Evolutionary conservation across 768 basidiomycete genomes (phyloP), one percentile per base, ranked within the genome.

Genomic region (Pholiota microspora): DNA sequence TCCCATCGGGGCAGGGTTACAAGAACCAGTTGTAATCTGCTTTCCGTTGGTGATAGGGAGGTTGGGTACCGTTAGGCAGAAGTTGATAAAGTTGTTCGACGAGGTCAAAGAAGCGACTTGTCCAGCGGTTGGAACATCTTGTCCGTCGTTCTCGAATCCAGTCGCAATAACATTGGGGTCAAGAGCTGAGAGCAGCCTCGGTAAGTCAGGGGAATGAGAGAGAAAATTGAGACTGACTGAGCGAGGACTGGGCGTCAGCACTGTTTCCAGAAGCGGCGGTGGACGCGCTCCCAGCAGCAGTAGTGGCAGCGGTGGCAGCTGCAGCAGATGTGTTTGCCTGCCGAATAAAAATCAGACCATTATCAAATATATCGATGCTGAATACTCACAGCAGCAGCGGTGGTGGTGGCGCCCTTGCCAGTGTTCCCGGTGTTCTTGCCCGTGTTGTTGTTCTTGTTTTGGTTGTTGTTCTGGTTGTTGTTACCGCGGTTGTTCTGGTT

Each of bases 31-130:
- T n/a, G 67, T 63, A 53, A 80, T 74, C 62, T 79, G 82, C 58
- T 75, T 64, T 31, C 83, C 84, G 67, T 85, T 72, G 45, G 83
- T 84, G 62, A 85, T 71, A 12, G 79, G 77, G 36, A 77, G 68
- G 54, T 77, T 68, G 50, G 77, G 72, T 4, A 72, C 69, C n/a
- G 74, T 77, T 51, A 73, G 64, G 62, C 81, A 85, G 63, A 78
- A 78, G 73, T 82, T 81, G 72, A 82, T 80, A 65, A 82, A 87
- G 73, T 86, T 86, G 71, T 87, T 84, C 23, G 69, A 71, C 23
- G 80, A 81, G 1, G 81, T 81, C 45, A 78, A 65, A 2, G 80
- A 83, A 8, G 79, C 73, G 55, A 78, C 77, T 66, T 83, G 81
- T 40, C 81, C 80, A 12, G 58, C 71, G 16, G 63, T 62, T 3